A percentile compares a stretch with the other conserved stretches of the same genome.
Conservation (phyloP, 495 filamentous ascomycete genomes). For the Penicillium canariense region DNA sequence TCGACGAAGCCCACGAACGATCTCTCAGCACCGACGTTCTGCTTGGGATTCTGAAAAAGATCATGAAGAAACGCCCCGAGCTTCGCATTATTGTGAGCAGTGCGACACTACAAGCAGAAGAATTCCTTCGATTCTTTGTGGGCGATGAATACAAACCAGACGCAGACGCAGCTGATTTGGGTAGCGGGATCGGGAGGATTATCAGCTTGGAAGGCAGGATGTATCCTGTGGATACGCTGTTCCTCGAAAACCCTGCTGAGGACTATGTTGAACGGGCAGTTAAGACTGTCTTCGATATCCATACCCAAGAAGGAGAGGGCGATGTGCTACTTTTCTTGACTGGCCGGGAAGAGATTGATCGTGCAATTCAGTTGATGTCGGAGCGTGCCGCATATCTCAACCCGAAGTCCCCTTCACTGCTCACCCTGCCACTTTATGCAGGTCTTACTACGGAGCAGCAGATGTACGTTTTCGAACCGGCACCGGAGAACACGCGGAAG, state of each 20-base stretch:
- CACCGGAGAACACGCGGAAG: constrained; percentile 82
- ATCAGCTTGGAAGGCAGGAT: constrained; percentile 88
- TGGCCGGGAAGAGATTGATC: constrained; percentile 91
- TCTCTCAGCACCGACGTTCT: constrained; percentile 93
- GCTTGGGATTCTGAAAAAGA: constrained; percentile 92
- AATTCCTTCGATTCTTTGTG: constrained; percentile 81
- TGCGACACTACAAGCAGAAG: constrained; percentile 89
- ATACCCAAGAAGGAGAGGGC: constrained; percentile 77
- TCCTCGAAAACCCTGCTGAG: constrained; percentile 74
- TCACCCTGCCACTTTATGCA: constrained; percentile 83
- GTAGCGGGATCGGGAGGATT: constrained; percentile 61
- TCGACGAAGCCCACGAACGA: constrained; percentile 96
- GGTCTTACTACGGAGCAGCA: constrained; percentile 87
- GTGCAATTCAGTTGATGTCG: constrained; percentile 70
- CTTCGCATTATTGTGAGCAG: constrained; percentile 90
- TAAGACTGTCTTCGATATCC: constrained; percentile 90
- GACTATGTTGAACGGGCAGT: constrained; percentile 87
- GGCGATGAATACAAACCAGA: constrained; percentile 41
- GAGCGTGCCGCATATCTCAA: constrained; percentile 77
- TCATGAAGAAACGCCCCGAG: constrained; percentile 75
- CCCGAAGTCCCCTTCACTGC: constrained; percentile 62
- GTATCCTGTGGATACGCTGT: constrained; percentile 88
- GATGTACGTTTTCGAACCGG: constrained; percentile 85
- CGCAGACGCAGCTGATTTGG: constrained; percentile 38
- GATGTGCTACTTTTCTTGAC: constrained; percentile 93